Percentiles rank a stretch among this genome's conserved stretches.
Evolutionary conservation across 176 grass and related monocot species (phyloP).

Genomic region (Olyra latifolia): DNA sequence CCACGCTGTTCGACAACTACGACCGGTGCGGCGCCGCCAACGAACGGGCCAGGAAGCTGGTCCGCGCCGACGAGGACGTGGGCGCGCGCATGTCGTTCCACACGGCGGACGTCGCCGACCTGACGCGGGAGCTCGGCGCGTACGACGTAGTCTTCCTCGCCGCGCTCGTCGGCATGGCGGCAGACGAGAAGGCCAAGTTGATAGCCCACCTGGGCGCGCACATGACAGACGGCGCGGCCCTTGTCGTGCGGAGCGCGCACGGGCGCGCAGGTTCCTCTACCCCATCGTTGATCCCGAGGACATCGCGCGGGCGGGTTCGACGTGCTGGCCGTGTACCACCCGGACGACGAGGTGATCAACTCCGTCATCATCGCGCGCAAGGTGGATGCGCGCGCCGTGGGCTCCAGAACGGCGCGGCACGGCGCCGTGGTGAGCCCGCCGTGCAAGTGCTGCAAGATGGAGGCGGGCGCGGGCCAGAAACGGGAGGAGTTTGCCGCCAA

Average conservation of each 20-base stretch:
- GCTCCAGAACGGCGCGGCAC: neutral
- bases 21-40: slow-evolving; percentile 50
- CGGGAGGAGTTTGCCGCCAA: slow-evolving; percentile 18
- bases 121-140: slow-evolving; percentile 38
- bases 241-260: slow-evolving; percentile 68
- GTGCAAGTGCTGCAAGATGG: slow-evolving; percentile 37
- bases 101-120: slow-evolving; percentile 56
- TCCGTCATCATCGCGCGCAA: slow-evolving; percentile 63
- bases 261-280: slow-evolving; percentile 71
- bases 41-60: slow-evolving; percentile 46
- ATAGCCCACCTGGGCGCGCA: slow-evolving; percentile 54
- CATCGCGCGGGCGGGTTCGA: slow-evolving; percentile 56
- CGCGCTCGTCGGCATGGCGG: slow-evolving; percentile 64
- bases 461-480: neutral
- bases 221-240: slow-evolving; percentile 54
- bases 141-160: slow-evolving; percentile 85
- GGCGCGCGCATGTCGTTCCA: slow-evolving; percentile 53
- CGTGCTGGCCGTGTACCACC: slow-evolving; percentile 61
- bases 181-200: slow-evolving; percentile 57
- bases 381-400: neutral
- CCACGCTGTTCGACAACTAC: slow-evolving; percentile 54
- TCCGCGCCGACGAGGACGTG: slow-evolving; percentile 44
- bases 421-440: slow-evolving; percentile 25
- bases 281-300: slow-evolving; percentile 59
- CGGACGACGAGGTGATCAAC: slow-evolving; percentile 55